Conservation (phyloP, 2,329 filamentous ascomycete genomes). For the Reticulascus tulasneorum region DNA sequence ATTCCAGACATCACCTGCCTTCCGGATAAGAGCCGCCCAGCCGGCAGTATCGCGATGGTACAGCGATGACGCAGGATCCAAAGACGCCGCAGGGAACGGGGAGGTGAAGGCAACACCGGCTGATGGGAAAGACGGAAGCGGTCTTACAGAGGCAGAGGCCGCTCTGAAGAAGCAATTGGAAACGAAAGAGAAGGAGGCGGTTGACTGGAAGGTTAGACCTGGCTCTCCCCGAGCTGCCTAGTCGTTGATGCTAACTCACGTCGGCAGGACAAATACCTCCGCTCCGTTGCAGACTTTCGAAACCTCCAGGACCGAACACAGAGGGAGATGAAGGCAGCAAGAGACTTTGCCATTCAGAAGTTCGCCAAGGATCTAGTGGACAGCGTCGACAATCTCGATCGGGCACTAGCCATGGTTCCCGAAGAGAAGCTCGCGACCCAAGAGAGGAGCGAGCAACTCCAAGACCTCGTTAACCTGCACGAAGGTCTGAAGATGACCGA, state of each 20-base stretch:
- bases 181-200: slow-evolving; percentile 47
- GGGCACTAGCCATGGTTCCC: slow-evolving; percentile 77
- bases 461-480: slow-evolving; percentile 77
- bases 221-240: slow-evolving; percentile 4
- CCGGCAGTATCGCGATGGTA: slow-evolving; percentile 40
- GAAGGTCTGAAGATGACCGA: slow-evolving; percentile 96
- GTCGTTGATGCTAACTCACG: slow-evolving; percentile 3
- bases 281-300: slow-evolving; percentile 92
- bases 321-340: slow-evolving; percentile 82
- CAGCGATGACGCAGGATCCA: slow-evolving; percentile 39
- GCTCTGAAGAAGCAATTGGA: slow-evolving; percentile 49
- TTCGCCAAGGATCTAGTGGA: slow-evolving; percentile 96
- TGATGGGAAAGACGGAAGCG: slow-evolving; percentile 19
- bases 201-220: slow-evolving; percentile 76
- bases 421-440: slow-evolving; percentile 59
- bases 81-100: slow-evolving; percentile 21
- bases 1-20: slow-evolving; percentile 31
- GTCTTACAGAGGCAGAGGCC: slow-evolving; percentile 31
- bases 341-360: slow-evolving; percentile 91
- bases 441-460: slow-evolving; percentile 48
- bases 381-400: slow-evolving; percentile 94
- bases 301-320: slow-evolving; percentile 94
- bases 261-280: slow-evolving; percentile 84
- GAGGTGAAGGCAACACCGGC: slow-evolving; percentile 16
- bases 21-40: slow-evolving; percentile 31